Conservation (phyloP, 257 asterid species). For the Craterostigma plantagineum region DNA sequence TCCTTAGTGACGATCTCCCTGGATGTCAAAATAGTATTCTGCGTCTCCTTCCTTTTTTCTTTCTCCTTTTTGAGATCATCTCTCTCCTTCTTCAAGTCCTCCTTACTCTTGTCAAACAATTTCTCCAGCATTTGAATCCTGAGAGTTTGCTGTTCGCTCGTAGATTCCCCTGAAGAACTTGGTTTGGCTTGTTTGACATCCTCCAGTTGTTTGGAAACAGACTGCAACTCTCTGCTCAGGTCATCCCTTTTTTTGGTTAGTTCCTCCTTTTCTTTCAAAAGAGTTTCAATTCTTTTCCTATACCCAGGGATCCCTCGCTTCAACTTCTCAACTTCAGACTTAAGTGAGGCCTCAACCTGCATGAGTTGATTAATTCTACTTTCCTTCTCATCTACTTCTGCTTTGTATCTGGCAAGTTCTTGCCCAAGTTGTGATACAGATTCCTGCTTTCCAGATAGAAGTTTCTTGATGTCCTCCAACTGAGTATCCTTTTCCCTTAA, state of each 20-base stretch:
- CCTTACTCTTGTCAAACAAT: constrained; percentile 43
- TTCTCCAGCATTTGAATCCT: constrained; percentile 68
- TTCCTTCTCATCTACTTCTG: constrained; percentile 47
- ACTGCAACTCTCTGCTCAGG: constrained; percentile 41
- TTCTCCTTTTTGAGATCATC: too few relatives aligned
- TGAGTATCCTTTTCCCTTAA: constrained; percentile 50
- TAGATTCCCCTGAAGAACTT: constrained; percentile 48
- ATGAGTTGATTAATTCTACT: constrained; percentile 32
- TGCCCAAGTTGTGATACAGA: constrained; percentile 35
- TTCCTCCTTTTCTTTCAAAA: constrained; percentile 56
- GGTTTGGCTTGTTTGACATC: constrained; percentile 64
- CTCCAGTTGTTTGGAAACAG: constrained; percentile 54
- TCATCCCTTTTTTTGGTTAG: constrained; percentile 54
- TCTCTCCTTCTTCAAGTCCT: constrained; percentile 40
- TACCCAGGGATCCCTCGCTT: constrained; percentile 13
- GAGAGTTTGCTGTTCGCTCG: constrained; percentile 34
- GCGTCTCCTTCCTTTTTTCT: constrained; percentile 19
- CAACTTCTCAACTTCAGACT: constrained; percentile 29
- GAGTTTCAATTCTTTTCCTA: constrained; percentile 30
- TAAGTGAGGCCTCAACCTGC: constrained; percentile 44
- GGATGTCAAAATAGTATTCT: constrained; percentile 30
- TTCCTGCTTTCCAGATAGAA: constrained; percentile 47
- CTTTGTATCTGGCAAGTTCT: constrained; percentile 44
- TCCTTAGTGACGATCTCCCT: constrained; percentile 22
- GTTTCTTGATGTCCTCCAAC: constrained; percentile 41